Base-by-base conservation (phyloP, 2,329 filamentous ascomycete genomes). In the Mycosphaerelloides madeirae region DNA sequence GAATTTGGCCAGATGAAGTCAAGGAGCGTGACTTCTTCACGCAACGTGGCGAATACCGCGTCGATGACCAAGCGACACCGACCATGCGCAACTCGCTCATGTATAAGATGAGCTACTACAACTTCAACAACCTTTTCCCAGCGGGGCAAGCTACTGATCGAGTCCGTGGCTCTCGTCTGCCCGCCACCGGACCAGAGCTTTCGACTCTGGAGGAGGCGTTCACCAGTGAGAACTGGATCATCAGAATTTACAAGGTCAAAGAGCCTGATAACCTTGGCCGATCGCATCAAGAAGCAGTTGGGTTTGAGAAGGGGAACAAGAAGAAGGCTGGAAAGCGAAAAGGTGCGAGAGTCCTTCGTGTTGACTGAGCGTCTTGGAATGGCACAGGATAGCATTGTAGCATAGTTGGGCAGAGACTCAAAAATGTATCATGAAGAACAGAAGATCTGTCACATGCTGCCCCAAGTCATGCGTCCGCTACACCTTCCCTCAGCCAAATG, bases 51-150 rank as follows among this genome's bases (percentile, higher is more conserved):
- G 93, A 98, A 68, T 98, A 98, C 73, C 83, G 85, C 53, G 87
- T 98, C 22, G 93, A 98, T 58, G 84, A 83, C n/a, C 80, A 87
- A 58, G 93, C 93, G 41, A 95, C 90, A 5, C 87, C 93, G 18
- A 88, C 91, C 34, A 98, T 98, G 93, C 93, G 87, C 76, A 95
- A 98, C 80, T 96, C 90, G 71, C 79, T 98, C 77, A 96, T 97
- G 91, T 98, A 98, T 81, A 98, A 98, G 79, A 96, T 98, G 90
- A 96, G 89, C 16, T 98, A 98, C 79, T 87, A 98, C 80, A 97
- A 97, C 78, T 98, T 87, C 76, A 80, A 91, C 69, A 73, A 78
- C 36, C 81, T 98, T 52, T 98, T 97, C 79, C 91, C 90, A 34
- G 78, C 84, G 2, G 93, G 93, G 51, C 89, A 97, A 70, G 90